Base-by-base conservation (phyloP, 1,139 yeast genomes). In the Lizanozyma gosingica region DNA sequence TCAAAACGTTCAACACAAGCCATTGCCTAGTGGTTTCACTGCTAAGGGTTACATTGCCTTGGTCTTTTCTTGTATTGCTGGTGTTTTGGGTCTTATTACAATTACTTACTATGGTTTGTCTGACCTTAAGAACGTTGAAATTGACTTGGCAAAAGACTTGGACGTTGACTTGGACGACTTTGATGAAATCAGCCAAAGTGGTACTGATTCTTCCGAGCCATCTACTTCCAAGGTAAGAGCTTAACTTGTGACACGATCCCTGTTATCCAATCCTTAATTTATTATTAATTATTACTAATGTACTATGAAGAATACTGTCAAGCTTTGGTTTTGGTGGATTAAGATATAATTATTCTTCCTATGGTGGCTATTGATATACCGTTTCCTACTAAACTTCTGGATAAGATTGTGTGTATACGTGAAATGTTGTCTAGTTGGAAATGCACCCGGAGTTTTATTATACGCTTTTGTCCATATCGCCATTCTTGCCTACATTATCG, bases 21-120 rank as follows among this genome's bases (percentile, higher is more conserved):
- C 69, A 33, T 72, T 92, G 54, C 97, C 97, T 35, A 56, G 69
- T 35, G 97, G 97, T 3, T 90, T 92, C 73, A 90, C 97, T 36
- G 75, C 83, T 37, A 80, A 83, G 53, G 98, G 97, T 59, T 81
- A 83, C 54, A 82, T 90, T 44, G 97, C 97, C 11, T 66, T 92
- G 57, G 81, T 78, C 27, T 76, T 88, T 62, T 87, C 96, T 22
- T 71, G 83, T 57, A 54, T 88, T 45, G 70, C 90, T 42, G 97
- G 95, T 48, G 55, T 86, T 42, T 64, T 83, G 22, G 98, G 97
- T 56, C 68, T 90, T 62, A 70, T 67, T 42, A 74, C 84, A 46
- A 84, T 92, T 56, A 75, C 82, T 45, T 63, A 80, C 61, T 92
- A 88, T 62, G 97, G 97, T 56, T 67, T 85, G 67, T 74, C 81